Percentiles rank a stretch among this genome's conserved stretches.
These are phyloP conservation scores for Microbotryomycetes sp. DNA, from an alignment of 1,284 basidiomycete species.

Conservation along the genomic window DNA sequence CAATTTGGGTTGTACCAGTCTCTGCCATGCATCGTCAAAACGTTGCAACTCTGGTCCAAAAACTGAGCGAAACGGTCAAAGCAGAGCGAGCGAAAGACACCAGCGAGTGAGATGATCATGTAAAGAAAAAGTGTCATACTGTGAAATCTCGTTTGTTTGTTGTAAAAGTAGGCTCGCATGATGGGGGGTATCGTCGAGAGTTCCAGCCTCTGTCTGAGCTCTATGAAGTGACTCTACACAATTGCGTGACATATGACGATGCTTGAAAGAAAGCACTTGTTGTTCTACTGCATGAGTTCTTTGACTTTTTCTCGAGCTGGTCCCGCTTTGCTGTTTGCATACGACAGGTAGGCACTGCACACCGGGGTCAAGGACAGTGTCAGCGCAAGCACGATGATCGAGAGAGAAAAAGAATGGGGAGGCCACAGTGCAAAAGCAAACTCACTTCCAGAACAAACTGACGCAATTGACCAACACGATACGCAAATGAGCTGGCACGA, in stretches of 20 bases:
- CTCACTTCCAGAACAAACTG: slow-evolving; percentile 67
- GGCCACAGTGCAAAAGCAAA: not conserved
- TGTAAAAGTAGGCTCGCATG: not conserved
- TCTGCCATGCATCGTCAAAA: slow-evolving; percentile 79
- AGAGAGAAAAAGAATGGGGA: not conserved
- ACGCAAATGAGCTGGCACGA: slow-evolving; percentile 73
- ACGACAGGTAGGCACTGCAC: slow-evolving; percentile 31
- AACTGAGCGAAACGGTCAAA: slow-evolving; percentile 61
- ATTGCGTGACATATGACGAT: no score
- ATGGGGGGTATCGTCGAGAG: not conserved
- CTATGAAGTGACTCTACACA: no score
- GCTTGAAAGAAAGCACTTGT: no score
- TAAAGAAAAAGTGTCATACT: not conserved
- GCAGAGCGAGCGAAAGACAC: slow-evolving; percentile 45
- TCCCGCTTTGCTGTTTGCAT: slow-evolving; percentile 22
- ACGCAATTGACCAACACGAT: slow-evolving; percentile 69
- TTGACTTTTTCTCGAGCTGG: slow-evolving; percentile 13
- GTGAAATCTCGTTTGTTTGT: not conserved
- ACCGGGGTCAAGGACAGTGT: not conserved
- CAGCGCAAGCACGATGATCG: no score
- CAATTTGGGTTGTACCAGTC: slow-evolving; percentile 55
- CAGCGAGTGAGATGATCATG: slow-evolving; percentile 32
- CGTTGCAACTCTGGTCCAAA: slow-evolving; percentile 56
- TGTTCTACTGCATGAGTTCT: slow-evolving; percentile 5
- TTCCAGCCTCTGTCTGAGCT: not conserved